Conservation (phyloP, 2,329 filamentous ascomycete species). For the Fusarium mundagurra region DNA sequence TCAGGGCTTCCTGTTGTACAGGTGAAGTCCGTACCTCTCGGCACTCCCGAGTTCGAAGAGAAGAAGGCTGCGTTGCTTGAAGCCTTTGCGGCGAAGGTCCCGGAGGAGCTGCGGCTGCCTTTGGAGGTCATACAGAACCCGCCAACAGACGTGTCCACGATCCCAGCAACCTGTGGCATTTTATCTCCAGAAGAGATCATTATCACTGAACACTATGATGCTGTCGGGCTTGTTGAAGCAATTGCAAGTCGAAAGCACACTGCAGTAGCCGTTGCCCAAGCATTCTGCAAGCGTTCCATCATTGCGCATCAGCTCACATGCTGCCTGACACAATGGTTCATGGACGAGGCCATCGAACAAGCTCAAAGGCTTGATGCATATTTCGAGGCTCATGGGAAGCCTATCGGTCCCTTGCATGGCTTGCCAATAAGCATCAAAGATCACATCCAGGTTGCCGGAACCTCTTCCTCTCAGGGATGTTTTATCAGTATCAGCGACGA, state of each 20-base stretch:
- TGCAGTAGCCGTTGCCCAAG: not conserved
- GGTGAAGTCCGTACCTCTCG: slow-evolving; percentile 17
- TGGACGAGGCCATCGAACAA: slow-evolving; percentile 18
- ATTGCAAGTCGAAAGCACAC: not conserved
- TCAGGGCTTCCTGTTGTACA: slow-evolving; percentile 28
- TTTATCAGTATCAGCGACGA: slow-evolving; percentile 21
- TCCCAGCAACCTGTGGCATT: not conserved
- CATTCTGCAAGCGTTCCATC: slow-evolving; percentile 32
- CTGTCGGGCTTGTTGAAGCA: not conserved
- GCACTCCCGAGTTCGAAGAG: slow-evolving; percentile 41
- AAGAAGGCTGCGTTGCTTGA: slow-evolving; percentile 40
- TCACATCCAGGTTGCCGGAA: slow-evolving; percentile 27
- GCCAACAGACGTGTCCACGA: not conserved
- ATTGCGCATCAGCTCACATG: slow-evolving; percentile 35
- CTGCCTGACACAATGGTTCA: slow-evolving; percentile 35
- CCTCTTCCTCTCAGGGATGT: slow-evolving; percentile 14
- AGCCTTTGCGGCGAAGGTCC: slow-evolving; percentile 47
- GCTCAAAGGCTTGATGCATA: slow-evolving; percentile 18
- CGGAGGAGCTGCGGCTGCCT: slow-evolving; percentile 44
- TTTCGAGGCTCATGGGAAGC: not conserved
- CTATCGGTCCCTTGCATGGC: slow-evolving; percentile 23
- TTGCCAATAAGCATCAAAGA: slow-evolving; percentile 35
- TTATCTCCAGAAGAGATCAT: not conserved
- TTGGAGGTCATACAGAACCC: slow-evolving; percentile 7
- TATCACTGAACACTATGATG: slow-evolving; percentile 1